Evolutionary conservation across 352 stramenopile species (phyloP).

Genomic region (Globisporangium splendens): DNA sequence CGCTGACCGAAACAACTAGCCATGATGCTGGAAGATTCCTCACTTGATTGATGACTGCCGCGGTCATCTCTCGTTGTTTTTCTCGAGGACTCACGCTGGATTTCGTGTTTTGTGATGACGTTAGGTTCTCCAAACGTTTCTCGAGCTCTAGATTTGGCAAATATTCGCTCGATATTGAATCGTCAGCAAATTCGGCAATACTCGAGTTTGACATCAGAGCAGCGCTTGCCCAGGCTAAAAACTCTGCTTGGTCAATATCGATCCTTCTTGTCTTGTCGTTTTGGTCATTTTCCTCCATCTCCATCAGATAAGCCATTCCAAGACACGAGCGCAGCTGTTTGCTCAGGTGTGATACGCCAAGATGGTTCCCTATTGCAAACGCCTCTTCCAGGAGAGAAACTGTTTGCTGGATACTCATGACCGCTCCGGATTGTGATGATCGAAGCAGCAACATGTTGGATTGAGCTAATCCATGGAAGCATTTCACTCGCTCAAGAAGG

Average conservation of each 20-base stretch:
- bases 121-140: slow-evolving; percentile 11
- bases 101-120: slow-evolving; percentile 2
- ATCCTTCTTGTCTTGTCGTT: slow-evolving; percentile 3
- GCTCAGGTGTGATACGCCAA: slow-evolving; percentile 43
- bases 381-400: slow-evolving; percentile 39
- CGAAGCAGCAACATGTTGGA: slow-evolving; percentile 39
- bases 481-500: slow-evolving; percentile 46
- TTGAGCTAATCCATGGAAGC: slow-evolving; percentile 39
- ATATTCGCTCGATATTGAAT: slow-evolving; percentile 15
- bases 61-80: slow-evolving; percentile 17
- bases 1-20: slow-evolving; percentile 37
- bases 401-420: slow-evolving; percentile 31
- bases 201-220: slow-evolving; percentile 34
- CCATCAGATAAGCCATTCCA: slow-evolving; percentile 44
- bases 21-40: slow-evolving; percentile 32
- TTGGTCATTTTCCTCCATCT: slow-evolving; percentile 19
- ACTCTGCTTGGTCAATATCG: slow-evolving; percentile 7
- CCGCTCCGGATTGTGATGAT: slow-evolving; percentile 28
- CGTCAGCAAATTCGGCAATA: slow-evolving; percentile 14
- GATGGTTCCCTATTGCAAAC: slow-evolving; percentile 29
- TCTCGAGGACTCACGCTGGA: neutral
- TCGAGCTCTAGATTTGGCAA: slow-evolving; percentile 13
- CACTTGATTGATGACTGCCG: slow-evolving; percentile 21
- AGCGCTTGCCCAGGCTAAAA: slow-evolving; percentile 37
- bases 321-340: slow-evolving; percentile 40